These are phyloP conservation scores for Termitomyces sp. DNA, from an alignment of 1,284 basidiomycete species.

Conservation along the genomic window DNA sequence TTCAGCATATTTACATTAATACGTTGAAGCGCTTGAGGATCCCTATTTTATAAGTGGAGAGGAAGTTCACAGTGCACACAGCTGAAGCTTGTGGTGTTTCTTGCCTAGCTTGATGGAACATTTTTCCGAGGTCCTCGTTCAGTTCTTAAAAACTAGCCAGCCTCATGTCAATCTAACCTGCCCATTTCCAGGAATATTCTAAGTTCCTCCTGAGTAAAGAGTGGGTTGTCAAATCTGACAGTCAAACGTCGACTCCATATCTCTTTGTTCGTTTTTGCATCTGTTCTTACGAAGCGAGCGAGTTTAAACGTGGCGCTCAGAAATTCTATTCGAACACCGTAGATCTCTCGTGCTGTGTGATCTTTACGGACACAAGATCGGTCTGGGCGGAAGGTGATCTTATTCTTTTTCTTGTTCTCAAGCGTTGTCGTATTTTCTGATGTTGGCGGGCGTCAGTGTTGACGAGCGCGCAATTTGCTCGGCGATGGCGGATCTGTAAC, in stretches of 20 bases:
- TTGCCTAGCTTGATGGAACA: slow-evolving; percentile 40
- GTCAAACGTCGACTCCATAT: slow-evolving; percentile 56
- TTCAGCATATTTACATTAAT: background rate
- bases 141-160: slow-evolving; percentile 7
- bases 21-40: background rate
- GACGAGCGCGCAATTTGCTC: slow-evolving; percentile 53
- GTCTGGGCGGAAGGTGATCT: slow-evolving; percentile 71
- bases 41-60: background rate
- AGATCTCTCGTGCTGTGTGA: slow-evolving; percentile 51
- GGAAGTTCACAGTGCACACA: background rate
- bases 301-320: slow-evolving; percentile 32
- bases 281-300: slow-evolving; percentile 11
- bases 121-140: slow-evolving; percentile 49
- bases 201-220: slow-evolving; percentile 57
- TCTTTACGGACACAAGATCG: slow-evolving; percentile 68
- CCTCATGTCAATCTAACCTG: slow-evolving; percentile 7
- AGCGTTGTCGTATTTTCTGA: background rate
- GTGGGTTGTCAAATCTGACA: slow-evolving; percentile 67
- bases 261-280: slow-evolving; percentile 51
- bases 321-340: slow-evolving; percentile 56
- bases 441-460: slow-evolving; percentile 39
- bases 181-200: slow-evolving; percentile 45
- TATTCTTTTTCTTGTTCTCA: slow-evolving; percentile 1
- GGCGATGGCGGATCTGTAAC: slow-evolving; percentile 64
- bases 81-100: background rate